Conservation (phyloP, 148 eudicot genomes). For the Amaranthus hypochondriacus region DNA sequence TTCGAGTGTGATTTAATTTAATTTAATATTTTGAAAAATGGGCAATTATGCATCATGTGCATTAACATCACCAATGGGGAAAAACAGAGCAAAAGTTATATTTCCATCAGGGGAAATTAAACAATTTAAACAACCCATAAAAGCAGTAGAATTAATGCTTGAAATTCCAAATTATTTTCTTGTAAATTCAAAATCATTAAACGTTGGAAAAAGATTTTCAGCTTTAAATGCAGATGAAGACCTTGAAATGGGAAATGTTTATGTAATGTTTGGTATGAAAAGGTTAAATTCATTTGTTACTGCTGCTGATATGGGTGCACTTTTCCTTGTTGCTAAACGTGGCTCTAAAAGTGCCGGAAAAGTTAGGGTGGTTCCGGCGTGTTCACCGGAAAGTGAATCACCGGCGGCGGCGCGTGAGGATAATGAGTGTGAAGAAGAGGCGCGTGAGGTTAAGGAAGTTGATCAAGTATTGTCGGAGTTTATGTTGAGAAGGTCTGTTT, state of each 20-base stretch:
- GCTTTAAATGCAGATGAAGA: slow-evolving; percentile 83
- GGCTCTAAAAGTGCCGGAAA: slow-evolving; percentile 16
- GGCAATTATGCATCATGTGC: slow-evolving; percentile 83
- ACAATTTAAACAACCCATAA: slow-evolving; percentile 37
- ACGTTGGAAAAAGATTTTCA: slow-evolving; percentile 49
- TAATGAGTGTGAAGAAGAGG: neutral
- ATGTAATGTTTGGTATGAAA: slow-evolving; percentile 69
- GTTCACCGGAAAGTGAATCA: slow-evolving; percentile 15
- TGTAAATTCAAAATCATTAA: slow-evolving; percentile 47
- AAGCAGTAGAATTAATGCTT: slow-evolving; percentile 84
- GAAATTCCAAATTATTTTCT: slow-evolving; percentile 62
- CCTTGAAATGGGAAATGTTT: slow-evolving; percentile 51
- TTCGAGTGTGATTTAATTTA: no score
- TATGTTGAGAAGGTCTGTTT: slow-evolving; percentile 42
- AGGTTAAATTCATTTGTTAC: slow-evolving; percentile 53
- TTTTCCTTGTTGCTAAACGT: slow-evolving; percentile 56
- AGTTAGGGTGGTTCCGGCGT: slow-evolving; percentile 51
- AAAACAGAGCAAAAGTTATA: slow-evolving; percentile 41
- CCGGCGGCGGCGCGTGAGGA: slow-evolving; percentile 14
- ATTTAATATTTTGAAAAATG: slow-evolving; percentile 27
- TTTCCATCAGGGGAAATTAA: slow-evolving; percentile 70
- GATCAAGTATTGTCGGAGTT: slow-evolving; percentile 58
- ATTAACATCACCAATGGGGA: slow-evolving; percentile 25
- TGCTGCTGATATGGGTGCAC: slow-evolving; percentile 64
- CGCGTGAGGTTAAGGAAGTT: slow-evolving; percentile 27